phyloP scores from a whole-genome alignment of 2,329 filamentous ascomycete species.

The Pyrenochaeta sp. region DNA sequence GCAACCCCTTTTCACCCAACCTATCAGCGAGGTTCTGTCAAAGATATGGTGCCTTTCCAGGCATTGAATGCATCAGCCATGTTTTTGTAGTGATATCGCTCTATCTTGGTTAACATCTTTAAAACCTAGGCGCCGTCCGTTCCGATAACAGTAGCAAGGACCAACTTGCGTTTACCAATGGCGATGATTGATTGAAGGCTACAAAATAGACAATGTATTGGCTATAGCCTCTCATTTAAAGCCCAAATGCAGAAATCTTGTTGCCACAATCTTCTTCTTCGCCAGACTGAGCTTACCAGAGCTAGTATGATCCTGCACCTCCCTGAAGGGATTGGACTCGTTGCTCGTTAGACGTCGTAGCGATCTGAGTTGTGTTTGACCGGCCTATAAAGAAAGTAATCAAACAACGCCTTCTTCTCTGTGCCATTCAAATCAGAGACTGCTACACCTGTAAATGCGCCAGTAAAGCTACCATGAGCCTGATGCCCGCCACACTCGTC shows the following conservation, averaged over 20 bases:
- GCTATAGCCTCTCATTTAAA: background rate
- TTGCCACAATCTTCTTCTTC: background rate
- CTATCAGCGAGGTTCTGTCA: conserved; percentile 4
- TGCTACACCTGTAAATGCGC: conserved; percentile 55
- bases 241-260: background rate
- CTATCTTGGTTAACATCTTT: no score
- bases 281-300: background rate
- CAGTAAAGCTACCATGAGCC: conserved; percentile 70
- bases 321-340: background rate
- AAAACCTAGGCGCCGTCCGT: background rate
- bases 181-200: background rate
- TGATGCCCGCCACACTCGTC: conserved; percentile 71
- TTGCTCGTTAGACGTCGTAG: conserved; percentile 32
- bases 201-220: background rate
- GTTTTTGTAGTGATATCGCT: background rate
- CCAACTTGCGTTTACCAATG: background rate
- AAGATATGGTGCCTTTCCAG: conserved; percentile 17
- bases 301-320: background rate
- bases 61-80: conserved; percentile 29
- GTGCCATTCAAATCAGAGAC: conserved; percentile 45
- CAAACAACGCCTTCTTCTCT: conserved; percentile 38
- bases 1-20: conserved; percentile 4
- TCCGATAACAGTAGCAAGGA: background rate
- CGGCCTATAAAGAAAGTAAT: conserved; percentile 45
- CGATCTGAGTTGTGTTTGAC: conserved; percentile 41